Conservation (phyloP, 805 yeast species). For the Ogataea allantospora region DNA sequence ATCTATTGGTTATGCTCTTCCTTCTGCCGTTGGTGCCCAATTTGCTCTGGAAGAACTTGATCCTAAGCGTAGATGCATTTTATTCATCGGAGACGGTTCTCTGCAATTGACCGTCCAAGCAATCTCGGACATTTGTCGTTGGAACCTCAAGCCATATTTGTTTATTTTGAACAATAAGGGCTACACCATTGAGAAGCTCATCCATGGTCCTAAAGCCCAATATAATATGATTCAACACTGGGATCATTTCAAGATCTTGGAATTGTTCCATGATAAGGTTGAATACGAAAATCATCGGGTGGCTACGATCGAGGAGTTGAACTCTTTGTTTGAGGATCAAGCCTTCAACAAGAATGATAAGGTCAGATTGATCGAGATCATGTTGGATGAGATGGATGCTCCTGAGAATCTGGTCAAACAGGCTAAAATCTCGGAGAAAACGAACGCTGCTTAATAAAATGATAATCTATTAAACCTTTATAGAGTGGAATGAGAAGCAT, state of each 20-base stretch:
- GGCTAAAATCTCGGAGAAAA: constrained; percentile 50
- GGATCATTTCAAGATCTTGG: constrained; percentile 59
- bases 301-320: constrained; percentile 56
- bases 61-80: constrained; percentile 58
- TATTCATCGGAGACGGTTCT: constrained; percentile 76
- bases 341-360: constrained; percentile 54
- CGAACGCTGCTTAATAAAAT: constrained; percentile 25
- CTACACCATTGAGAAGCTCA: constrained; percentile 72
- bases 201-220: constrained; percentile 63
- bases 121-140: constrained; percentile 65
- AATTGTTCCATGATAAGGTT: constrained; percentile 55
- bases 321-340: constrained; percentile 44
- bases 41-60: constrained; percentile 66
- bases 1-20: constrained; percentile 69
- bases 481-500: not conserved
- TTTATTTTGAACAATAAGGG: constrained; percentile 71
- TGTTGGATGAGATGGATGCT: constrained; percentile 70
- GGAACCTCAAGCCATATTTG: constrained; percentile 65
- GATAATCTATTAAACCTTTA: not conserved
- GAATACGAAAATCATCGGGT: constrained; percentile 55
- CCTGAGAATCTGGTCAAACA: constrained; percentile 64
- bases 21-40: constrained; percentile 66
- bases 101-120: constrained; percentile 73
- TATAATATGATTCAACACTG: constrained; percentile 70
- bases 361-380: constrained; percentile 65